phyloP scores from a whole-genome alignment of 805 yeast species.

The Alloascoidea africana region DNA sequence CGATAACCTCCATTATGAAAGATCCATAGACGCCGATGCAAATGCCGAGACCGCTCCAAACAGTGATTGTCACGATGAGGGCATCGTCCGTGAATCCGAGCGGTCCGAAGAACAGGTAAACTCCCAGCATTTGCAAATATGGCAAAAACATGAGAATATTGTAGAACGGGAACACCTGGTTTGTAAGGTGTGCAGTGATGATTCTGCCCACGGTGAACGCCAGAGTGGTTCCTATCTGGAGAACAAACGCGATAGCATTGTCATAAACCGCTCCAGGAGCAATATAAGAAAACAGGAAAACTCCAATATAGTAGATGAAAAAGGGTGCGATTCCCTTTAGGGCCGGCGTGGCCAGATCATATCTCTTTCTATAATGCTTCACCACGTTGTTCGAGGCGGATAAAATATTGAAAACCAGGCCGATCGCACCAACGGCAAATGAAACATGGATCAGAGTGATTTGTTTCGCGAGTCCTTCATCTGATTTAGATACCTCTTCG shows the following conservation, averaged over 20 bases:
- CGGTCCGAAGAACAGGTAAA: not conserved
- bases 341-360: conserved; percentile 16
- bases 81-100: conserved; percentile 15
- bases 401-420: conserved; percentile 50
- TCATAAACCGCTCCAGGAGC: conserved; percentile 28
- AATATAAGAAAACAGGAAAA: conserved; percentile 26
- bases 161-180: conserved; percentile 56
- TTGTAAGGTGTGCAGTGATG: conserved; percentile 73
- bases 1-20: conserved; percentile 64
- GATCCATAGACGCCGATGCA: conserved; percentile 56
- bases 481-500: conserved; percentile 1
- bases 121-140: conserved; percentile 25
- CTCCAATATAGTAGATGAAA: conserved; percentile 34
- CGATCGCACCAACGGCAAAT: conserved; percentile 37
- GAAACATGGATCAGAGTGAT: conserved; percentile 25
- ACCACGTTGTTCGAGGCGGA: conserved; percentile 57
- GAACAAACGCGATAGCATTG: conserved; percentile 36
- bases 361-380: conserved; percentile 23
- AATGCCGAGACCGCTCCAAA: conserved; percentile 62
- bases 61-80: conserved; percentile 30
- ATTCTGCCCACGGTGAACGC: conserved; percentile 86
- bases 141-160: conserved; percentile 61
- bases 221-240: conserved; percentile 56
- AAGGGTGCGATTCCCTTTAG: conserved; percentile 54
- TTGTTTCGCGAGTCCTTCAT: conserved; percentile 4